Conservation (phyloP, 495 filamentous ascomycete genomes). For the Articulospora tetracladia region DNA sequence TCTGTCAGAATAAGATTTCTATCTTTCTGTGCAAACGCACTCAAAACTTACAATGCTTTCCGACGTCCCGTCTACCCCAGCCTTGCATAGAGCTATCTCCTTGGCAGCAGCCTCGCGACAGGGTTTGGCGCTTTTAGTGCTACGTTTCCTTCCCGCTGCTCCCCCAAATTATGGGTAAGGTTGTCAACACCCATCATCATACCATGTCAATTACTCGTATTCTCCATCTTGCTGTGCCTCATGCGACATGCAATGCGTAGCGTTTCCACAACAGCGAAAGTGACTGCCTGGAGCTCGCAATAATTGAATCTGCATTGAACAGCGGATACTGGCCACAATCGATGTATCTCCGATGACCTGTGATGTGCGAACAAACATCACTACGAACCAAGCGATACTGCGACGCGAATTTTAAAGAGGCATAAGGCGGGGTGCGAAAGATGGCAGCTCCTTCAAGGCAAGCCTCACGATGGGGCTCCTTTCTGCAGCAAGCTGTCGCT, state of each 20-base stretch:
- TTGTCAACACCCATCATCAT: neutral
- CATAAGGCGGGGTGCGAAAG: conserved; percentile 10
- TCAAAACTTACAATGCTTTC: neutral
- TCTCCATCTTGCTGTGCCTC: neutral
- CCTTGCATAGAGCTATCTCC: neutral
- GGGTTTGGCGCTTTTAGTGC: too few relatives aligned
- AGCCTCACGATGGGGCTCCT: conserved; percentile 69
- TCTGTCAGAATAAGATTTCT: neutral
- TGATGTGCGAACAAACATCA: conserved; percentile 12
- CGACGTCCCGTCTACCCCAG: neutral
- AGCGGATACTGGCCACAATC: neutral
- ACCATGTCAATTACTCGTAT: neutral
- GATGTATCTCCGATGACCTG: conserved; percentile 4
- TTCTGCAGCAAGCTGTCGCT: conserved; percentile 88
- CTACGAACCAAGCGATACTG: neutral
- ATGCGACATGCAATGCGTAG: neutral
- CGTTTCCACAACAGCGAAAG: neutral
- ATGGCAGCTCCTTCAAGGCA: conserved; percentile 39
- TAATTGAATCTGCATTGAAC: neutral
- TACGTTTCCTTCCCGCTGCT: too few relatives aligned
- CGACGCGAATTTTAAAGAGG: neutral
- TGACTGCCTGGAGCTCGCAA: neutral
- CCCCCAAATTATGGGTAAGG: neutral
- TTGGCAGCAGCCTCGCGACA: neutral
- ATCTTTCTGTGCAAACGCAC: neutral